Percentiles rank a stretch among this genome's conserved stretches.
These are phyloP conservation scores for Lasiodiplodia citricola DNA, from an alignment of 2,329 filamentous ascomycete species.

Conservation along the genomic window DNA sequence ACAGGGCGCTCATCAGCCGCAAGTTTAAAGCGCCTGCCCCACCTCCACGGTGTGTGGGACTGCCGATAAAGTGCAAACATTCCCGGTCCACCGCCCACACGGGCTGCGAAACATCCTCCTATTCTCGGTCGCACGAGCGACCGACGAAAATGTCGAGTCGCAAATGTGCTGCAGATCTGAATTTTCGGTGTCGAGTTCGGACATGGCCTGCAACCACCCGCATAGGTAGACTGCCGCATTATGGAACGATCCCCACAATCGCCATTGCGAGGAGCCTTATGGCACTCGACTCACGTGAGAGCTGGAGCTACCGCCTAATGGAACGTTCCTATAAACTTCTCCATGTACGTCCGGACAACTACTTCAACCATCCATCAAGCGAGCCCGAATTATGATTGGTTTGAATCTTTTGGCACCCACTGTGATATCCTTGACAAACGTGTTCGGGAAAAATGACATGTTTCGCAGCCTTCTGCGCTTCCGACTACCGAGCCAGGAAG, in stretches of 20 bases:
- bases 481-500: not conserved
- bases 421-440: not conserved
- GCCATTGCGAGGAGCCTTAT: too few relatives aligned
- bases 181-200: not conserved
- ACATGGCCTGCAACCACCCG: not conserved
- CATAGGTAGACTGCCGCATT: too few relatives aligned
- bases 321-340: too few relatives aligned
- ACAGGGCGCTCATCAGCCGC: not conserved
- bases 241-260: too few relatives aligned
- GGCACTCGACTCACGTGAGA: too few relatives aligned
- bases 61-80: not conserved
- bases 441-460: not conserved
- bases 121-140: not conserved
- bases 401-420: too few relatives aligned
- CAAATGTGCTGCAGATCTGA: not conserved
- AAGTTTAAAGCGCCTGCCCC: constrained; percentile 9
- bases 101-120: not conserved
- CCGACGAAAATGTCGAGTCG: not conserved
- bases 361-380: too few relatives aligned
- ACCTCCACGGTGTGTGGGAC: not conserved
- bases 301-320: too few relatives aligned
- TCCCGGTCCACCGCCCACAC: not conserved
- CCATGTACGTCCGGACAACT: too few relatives aligned
- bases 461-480: not conserved
- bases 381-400: too few relatives aligned